Conservation (phyloP, 257 asterid genomes). For the Buddleja alternifolia region DNA sequence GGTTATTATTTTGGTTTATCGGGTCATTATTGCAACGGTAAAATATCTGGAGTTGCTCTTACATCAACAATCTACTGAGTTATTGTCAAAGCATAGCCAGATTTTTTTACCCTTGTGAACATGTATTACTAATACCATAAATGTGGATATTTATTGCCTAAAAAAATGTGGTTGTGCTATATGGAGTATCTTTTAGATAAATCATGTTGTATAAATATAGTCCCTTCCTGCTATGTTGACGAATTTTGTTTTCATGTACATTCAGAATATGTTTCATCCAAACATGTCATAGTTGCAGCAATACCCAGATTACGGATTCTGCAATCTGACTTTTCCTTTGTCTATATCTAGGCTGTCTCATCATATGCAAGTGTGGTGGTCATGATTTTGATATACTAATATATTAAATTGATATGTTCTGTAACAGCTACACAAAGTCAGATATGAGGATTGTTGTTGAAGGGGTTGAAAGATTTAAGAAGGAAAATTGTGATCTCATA, state of each 20-base stretch:
- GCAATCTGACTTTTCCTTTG: neutral
- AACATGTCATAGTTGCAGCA: neutral
- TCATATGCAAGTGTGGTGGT: slow-evolving; percentile 1
- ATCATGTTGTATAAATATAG: slow-evolving; percentile 2
- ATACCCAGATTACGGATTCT: slow-evolving; percentile 13
- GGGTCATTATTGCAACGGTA: neutral
- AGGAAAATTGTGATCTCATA: slow-evolving; percentile 90
- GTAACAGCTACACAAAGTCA: slow-evolving; percentile 89
- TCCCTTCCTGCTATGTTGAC: neutral
- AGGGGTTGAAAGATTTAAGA: slow-evolving; percentile 93
- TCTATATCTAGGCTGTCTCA: neutral
- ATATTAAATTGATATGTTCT: slow-evolving; percentile 22
- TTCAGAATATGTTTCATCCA: neutral
- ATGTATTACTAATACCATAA: neutral
- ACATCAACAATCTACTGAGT: neutral
- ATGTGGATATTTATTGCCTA: neutral
- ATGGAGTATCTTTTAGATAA: slow-evolving; percentile 10
- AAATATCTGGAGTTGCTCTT: neutral
- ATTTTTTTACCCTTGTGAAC: neutral
- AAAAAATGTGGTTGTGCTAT: neutral
- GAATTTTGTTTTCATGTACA: neutral
- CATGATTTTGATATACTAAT: neutral
- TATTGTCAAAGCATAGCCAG: neutral
- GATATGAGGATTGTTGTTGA: slow-evolving; percentile 93
- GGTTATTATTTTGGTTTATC: neutral